Conservation (phyloP, 1,284 basidiomycete genomes). For the Ustilago hordei region DNA sequence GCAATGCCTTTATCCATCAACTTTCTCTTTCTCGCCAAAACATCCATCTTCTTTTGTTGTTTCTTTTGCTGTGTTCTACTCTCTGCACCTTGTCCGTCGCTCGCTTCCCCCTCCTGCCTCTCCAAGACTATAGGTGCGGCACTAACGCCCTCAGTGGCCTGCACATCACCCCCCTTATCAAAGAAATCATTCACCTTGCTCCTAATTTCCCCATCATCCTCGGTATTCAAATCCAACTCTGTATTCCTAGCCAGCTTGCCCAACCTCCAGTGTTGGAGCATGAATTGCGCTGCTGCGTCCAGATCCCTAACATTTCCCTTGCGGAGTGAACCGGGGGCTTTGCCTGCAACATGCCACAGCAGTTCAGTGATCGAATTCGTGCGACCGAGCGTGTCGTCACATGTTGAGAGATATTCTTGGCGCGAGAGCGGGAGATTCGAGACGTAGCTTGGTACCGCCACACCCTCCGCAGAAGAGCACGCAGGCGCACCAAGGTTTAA, state of each 20-base stretch:
- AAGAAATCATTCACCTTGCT: slow-evolving; percentile 5
- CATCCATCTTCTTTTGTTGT: slow-evolving; percentile 20
- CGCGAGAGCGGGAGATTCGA: slow-evolving; percentile 25
- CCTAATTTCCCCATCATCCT: slow-evolving; percentile 11
- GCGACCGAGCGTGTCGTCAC: slow-evolving; percentile 15
- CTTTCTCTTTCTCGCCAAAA: slow-evolving; percentile 24
- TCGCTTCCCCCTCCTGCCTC: neutral
- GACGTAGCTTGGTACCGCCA: slow-evolving; percentile 23
- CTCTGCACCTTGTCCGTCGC: neutral
- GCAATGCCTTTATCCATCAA: slow-evolving; percentile 36
- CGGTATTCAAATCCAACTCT: slow-evolving; percentile 61
- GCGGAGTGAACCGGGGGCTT: slow-evolving; percentile 60
- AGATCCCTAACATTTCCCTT: slow-evolving; percentile 57
- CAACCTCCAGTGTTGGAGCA: slow-evolving; percentile 61
- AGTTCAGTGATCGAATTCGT: slow-evolving; percentile 59
- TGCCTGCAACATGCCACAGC: slow-evolving; percentile 50
- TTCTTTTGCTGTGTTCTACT: slow-evolving; percentile 41
- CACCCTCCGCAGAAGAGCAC: neutral
- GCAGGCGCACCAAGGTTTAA: slow-evolving; percentile 75
- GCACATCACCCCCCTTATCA: neutral
- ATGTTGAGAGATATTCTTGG: slow-evolving; percentile 26
- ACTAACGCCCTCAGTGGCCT: neutral
- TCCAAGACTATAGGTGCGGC: neutral
- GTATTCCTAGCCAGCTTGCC: slow-evolving; percentile 53
- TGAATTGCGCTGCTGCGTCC: slow-evolving; percentile 59